phyloP scores from a whole-genome alignment of 2,329 filamentous ascomycete genomes.

The Cephalotrichum gorgonifer region DNA sequence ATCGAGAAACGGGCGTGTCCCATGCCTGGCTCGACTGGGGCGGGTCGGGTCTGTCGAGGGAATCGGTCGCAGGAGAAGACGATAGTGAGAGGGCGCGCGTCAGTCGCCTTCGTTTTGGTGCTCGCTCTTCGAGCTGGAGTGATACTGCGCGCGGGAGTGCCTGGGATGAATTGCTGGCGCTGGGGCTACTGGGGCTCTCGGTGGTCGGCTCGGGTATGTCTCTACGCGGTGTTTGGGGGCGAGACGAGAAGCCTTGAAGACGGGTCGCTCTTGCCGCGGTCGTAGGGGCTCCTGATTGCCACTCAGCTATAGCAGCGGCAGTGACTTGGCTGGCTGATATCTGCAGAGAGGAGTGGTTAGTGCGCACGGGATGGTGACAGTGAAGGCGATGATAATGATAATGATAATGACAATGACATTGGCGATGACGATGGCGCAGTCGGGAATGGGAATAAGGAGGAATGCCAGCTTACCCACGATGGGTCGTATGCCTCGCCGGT shows the following conservation, averaged over 20 bases:
- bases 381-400: no score
- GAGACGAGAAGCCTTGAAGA: neutral
- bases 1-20: constrained; percentile 6
- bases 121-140: constrained; percentile 2
- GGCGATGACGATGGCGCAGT: no score
- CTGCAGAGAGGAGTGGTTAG: constrained; percentile 4
- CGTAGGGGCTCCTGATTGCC: constrained; percentile 12
- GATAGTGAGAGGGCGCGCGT: constrained; percentile 14
- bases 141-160: neutral
- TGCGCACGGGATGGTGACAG: no score
- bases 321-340: constrained; percentile 17
- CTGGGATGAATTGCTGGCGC: neutral
- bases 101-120: constrained; percentile 13
- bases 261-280: neutral
- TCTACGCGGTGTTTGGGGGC: constrained; percentile 3
- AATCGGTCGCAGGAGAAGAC: constrained; percentile 17
- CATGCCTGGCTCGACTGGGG: constrained; percentile 10
- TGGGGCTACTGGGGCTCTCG: neutral
- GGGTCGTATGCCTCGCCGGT: constrained; percentile 2
- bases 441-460: no score
- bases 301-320: constrained; percentile 19
- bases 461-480: constrained; percentile 6
- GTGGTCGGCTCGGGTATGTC: neutral
- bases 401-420: no score
- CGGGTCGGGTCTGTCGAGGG: constrained; percentile 13